Evolutionary conservation across 768 basidiomycete species (phyloP), one percentile per base, ranked within the genome.

Genomic region (Ephemerocybe angulata): DNA sequence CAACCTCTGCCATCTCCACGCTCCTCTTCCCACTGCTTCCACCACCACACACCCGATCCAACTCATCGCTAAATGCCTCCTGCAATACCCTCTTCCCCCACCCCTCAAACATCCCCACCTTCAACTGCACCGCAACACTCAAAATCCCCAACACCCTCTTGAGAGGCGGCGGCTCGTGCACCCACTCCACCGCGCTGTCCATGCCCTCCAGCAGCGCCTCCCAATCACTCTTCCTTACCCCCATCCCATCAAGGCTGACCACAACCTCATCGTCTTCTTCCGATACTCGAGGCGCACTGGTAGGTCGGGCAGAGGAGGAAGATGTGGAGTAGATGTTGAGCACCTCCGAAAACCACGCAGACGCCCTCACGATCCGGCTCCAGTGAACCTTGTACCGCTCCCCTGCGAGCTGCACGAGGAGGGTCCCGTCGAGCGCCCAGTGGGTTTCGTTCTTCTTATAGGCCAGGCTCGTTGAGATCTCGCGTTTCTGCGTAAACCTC

Each of bases 391-490:
- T 64, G 60, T 75, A 76, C 30, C 70, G 62, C 3, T 62, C 66
- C 19, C 64, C 60, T 17, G 65, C 58, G n/a, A 72, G 56, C 42
- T 72, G 66, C 8, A 79, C 44, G 33, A 73, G 62, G 2, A 72
- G 61, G 7, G 65, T 66, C 1, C 72, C 75, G 51, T 73, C 72
- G 21, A 65, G 62, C 24, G 68, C 58, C 74, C 75, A 75, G 48
- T 71, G 58, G 21, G 11, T n/a, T 21, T 21, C 22, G 25, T 46
- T 21, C 28, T 46, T 46, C 10, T 3, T 46, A 8, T 46, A 46
- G n/a, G n/a, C n/a, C 38, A 19, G 10, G n/a, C n/a, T n/a, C n/a
- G n/a, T n/a, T n/a, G n/a, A n/a, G n/a, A n/a, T n/a, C n/a, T n/a
- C n/a, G n/a, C n/a, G n/a, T n/a, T n/a, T n/a, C n/a, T n/a, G n/a